A percentile compares a stretch with the other conserved stretches of the same genome.
Evolutionary conservation across 495 filamentous ascomycete species (phyloP).

Genomic region (Tuber microsphaerosporum): DNA sequence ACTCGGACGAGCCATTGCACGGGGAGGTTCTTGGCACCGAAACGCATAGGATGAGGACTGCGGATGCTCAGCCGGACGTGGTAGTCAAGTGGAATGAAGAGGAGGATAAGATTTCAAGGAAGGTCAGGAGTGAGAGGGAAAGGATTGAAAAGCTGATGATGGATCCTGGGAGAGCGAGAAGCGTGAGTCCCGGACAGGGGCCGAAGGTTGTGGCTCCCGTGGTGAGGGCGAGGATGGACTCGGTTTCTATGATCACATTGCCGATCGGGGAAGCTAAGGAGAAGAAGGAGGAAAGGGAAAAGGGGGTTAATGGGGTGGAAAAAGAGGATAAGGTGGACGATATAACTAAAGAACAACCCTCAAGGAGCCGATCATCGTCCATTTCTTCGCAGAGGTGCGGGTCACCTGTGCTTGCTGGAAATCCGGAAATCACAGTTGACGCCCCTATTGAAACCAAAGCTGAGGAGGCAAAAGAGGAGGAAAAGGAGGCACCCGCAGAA

Average conservation of each 20-base stretch:
- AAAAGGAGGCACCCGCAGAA: not conserved
- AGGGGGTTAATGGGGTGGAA: not conserved
- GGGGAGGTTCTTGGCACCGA: constrained; percentile 82
- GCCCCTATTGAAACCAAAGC: not conserved
- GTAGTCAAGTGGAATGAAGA: constrained; percentile 46
- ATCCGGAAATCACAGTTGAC: not conserved
- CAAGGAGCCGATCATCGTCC: not conserved
- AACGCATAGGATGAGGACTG: constrained; percentile 65
- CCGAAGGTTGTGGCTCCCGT: not conserved
- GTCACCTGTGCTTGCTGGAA: not conserved
- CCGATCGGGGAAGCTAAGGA: not conserved
- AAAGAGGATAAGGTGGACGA: not conserved
- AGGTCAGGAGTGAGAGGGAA: constrained; percentile 32
- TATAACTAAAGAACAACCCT: not conserved
- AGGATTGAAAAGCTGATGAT: constrained; percentile 34
- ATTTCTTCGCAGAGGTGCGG: not conserved
- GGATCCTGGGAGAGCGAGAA: constrained; percentile 24
- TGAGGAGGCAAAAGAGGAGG: not conserved
- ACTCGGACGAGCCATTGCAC: constrained; percentile 42
- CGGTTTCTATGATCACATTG: constrained; percentile 3
- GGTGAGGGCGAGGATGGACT: not conserved
- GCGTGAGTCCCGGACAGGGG: constrained; percentile 17
- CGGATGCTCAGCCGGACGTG: constrained; percentile 76
- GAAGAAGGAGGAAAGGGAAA: not conserved
- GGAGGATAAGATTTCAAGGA: constrained; percentile 34